These are phyloP conservation scores for Hura crepitans DNA, from an alignment of 441 rosid genomes.

Conservation along the genomic window DNA sequence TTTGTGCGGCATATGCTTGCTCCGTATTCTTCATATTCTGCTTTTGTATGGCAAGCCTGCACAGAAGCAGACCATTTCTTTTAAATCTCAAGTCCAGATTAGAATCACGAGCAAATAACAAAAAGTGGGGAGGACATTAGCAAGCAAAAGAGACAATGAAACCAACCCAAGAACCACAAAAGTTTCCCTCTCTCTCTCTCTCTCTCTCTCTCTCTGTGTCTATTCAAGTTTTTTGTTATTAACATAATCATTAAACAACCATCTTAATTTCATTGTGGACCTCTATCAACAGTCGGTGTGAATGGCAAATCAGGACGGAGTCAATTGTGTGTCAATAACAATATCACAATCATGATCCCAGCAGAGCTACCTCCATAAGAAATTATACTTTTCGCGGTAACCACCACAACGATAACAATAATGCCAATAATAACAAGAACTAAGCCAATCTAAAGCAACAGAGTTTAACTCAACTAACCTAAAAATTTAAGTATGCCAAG, in stretches of 20 bases:
- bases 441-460: conserved; percentile 9
- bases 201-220: background rate
- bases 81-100: background rate
- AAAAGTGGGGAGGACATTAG: background rate
- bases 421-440: background rate
- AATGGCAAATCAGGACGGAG: background rate
- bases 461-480: background rate
- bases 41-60: conserved; percentile 97
- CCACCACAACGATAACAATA: background rate
- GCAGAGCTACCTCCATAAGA: background rate
- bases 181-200: too few relatives aligned
- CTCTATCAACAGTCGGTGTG: background rate
- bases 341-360: too few relatives aligned
- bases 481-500: background rate
- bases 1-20: conserved; percentile 98
- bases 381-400: background rate
- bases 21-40: conserved; percentile 92
- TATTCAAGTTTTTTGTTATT: background rate
- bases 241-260: background rate
- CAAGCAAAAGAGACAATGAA: background rate
- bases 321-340: background rate
- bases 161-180: conserved; percentile 1
- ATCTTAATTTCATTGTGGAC: background rate
- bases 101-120: background rate
- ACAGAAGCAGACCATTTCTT: conserved; percentile 9